These are phyloP conservation scores for Knoxia roxburghii DNA, from an alignment of 257 asterid genomes.

Conservation along the genomic window DNA sequence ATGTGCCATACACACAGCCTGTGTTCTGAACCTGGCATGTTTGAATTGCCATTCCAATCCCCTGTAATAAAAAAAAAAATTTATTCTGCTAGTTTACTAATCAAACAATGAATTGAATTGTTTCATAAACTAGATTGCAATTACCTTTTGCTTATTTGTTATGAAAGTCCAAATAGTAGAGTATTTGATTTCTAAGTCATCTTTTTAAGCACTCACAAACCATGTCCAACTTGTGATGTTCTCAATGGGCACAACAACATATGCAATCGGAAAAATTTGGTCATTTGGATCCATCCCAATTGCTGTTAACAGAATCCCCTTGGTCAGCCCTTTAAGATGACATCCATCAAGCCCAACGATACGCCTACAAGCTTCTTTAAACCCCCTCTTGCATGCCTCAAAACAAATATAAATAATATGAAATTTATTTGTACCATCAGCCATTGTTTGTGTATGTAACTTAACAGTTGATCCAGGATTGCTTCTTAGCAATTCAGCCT, in stretches of 20 bases:
- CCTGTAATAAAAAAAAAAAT: not conserved
- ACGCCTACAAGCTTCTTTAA: not conserved
- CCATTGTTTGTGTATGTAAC: too few relatives aligned
- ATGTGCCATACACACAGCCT: not conserved
- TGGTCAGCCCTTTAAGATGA: not conserved
- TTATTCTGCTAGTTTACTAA: too few relatives aligned
- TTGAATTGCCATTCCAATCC: not conserved
- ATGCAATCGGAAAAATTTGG: not conserved
- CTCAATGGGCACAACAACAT: not conserved
- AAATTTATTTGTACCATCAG: not conserved
- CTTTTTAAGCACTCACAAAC: not conserved
- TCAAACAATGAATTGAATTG: too few relatives aligned
- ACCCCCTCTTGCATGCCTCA: not conserved
- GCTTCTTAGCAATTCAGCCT: too few relatives aligned
- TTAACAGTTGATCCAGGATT: too few relatives aligned
- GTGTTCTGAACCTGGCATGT: not conserved
- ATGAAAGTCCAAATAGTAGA: not conserved
- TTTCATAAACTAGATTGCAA: not conserved
- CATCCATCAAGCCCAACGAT: not conserved
- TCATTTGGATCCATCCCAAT: not conserved
- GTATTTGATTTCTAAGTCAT: not conserved
- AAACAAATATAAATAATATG: not conserved
- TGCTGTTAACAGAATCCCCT: not conserved
- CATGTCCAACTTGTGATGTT: not conserved
- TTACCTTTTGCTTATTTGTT: not conserved